Evolutionary conservation across 2,329 filamentous ascomycete species (phyloP), one percentile per base, ranked within the genome.

Genomic region (Aureobasidium lini): DNA sequence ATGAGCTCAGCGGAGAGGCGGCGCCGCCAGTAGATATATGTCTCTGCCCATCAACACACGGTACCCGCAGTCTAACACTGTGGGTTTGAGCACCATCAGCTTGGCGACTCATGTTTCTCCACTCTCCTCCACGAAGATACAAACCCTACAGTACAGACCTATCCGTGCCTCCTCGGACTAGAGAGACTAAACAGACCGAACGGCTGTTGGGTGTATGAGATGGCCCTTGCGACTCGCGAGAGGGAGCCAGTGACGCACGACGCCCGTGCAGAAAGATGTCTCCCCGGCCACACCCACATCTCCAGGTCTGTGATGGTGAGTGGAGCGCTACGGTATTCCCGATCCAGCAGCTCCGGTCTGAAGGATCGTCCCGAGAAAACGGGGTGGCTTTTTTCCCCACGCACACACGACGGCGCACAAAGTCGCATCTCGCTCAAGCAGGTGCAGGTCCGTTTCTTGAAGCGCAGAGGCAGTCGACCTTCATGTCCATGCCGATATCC

Each of bases 241-340:
- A 23, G 23, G 10, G 29, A 36, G 31, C 7, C 6, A 44, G n/a
- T 57, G 54, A 57, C 54, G 54, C 13, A 57, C 46, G n/a, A 29
- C 3, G 15, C 23, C 39, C n/a, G 50, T 4, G 40, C 32, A 47
- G 8, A 46, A 28, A 56, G 40, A 40, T 13, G 39, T 16, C 16
- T 56, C 42, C 52, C 52, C 52, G 52, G 11, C 39, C 52, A 56
- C 34, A 31, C 42, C 42, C 43, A 57, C 34, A 57, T 47, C 52
- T 56, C 52, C 52, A 48, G 54, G 15, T 57, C 23, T 47, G 54
- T 46, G 52, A 31, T 32, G 40, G 23, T 15, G 44, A 23, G 16
- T 15, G 29, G n/a, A 29, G 9, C 29, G 10, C 28, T 10, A 36
- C 43, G 54, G 54, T 28, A 28, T 57, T 28, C 54, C 54, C 8